Evolutionary conservation across 192 early-diverging fungal genomes (phyloP), one percentile per base, ranked within the genome.

Genomic region (Pilobolus umbonatus): DNA sequence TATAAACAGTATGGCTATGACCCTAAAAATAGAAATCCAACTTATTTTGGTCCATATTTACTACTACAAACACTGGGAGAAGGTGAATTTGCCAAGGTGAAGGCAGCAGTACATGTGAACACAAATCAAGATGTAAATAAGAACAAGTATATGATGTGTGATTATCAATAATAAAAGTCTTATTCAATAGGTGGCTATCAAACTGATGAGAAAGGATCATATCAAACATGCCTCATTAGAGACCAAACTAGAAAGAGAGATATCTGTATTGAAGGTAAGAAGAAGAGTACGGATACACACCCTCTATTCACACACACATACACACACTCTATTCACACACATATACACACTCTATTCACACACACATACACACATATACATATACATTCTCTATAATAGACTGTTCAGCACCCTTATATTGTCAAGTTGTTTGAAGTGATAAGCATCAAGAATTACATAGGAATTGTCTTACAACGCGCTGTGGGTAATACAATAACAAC

Each of bases 81-180:
- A 75, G 96, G 94, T 50, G 95, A 98, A 77, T 96, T 96, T 77
- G 94, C 90, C 60, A 96, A 98, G 75, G 94, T 96, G 66, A 98
- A 98, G 75, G 80, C 96, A 8, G 93, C 91, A 3, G 82, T 90
- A 60, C 93, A 98, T 67, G 79, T 79, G 39, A 80, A 87, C 25
- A 78, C 85, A 26, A 77, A 78, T 31, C 79, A 85, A 61, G 88
- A 90, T 77, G 80, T 80, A 71, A 68, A 10, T 60, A 43, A 3
- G 26, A 4, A 29, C 40, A 34, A 28, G 24, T 61, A 12, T 31
- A 24, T 45, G 5, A n/a, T 17, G 42, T n/a, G 38, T 11, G 28
- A 40, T 5, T 3, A 55, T 5, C 5, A 21, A 26, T 39, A 28
- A 35, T 8, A 35, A 35, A 35, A 35, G 11, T 28, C 35, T 26